Evolutionary conservation across 192 early-diverging fungal species (phyloP).

Genomic region (Haplosporangium gracile): DNA sequence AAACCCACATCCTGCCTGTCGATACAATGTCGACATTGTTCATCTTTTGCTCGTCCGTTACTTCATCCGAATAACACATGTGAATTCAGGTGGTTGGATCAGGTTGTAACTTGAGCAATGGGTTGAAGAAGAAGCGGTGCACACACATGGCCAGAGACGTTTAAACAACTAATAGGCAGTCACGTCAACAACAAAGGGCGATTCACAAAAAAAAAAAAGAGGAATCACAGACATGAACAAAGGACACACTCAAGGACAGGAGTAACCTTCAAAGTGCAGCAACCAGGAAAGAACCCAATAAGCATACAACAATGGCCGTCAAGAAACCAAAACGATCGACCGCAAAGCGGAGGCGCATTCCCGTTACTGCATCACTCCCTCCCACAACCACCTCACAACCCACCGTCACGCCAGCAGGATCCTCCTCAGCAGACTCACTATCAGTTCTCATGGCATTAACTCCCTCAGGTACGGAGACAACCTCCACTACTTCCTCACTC

Average conservation of each 20-base stretch:
- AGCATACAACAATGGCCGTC: slow-evolving; percentile 17
- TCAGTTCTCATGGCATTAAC: slow-evolving; percentile 36
- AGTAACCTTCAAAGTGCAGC: background rate
- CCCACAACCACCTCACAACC: background rate
- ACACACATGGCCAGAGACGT: background rate
- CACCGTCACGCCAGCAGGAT: background rate
- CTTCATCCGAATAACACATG: background rate
- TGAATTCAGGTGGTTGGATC: background rate
- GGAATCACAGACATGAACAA: background rate
- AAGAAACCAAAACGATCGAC: slow-evolving; percentile 29
- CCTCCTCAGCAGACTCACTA: slow-evolving; percentile 11
- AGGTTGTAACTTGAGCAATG: background rate
- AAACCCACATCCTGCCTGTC: slow-evolving; percentile 5
- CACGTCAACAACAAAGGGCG: background rate
- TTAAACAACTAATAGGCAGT: background rate
- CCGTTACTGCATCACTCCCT: slow-evolving; percentile 21
- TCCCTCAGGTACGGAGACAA: slow-evolving; percentile 38
- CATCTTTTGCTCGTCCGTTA: background rate
- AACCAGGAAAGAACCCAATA: background rate
- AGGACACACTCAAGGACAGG: background rate
- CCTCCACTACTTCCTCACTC: slow-evolving; percentile 37
- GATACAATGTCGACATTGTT: background rate
- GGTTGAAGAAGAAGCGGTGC: background rate
- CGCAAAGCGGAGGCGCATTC: slow-evolving; percentile 12
- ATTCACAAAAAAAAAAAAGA: background rate